Conservation (phyloP, 2,329 filamentous ascomycete species). For the Cyclaneusma minus region DNA sequence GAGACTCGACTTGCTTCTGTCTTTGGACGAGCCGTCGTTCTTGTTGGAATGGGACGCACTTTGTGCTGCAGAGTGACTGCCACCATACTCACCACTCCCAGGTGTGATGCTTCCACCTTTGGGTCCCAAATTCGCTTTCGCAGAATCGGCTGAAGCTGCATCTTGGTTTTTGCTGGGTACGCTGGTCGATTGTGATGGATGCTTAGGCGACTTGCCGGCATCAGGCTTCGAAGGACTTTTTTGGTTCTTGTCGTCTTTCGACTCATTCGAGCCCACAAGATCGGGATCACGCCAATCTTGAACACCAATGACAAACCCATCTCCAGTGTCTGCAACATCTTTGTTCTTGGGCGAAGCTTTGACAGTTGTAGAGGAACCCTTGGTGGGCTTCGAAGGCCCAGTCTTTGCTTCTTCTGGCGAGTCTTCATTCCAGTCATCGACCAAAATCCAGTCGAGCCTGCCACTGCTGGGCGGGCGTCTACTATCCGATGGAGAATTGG, state of each 20-base stretch:
- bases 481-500: constrained; percentile 27
- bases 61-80: neutral
- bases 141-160: constrained; percentile 14
- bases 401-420: too few relatives aligned
- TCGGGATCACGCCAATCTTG: constrained; percentile 79
- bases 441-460: constrained; percentile 56
- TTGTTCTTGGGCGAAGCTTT: constrained; percentile 7
- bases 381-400: constrained; percentile 7
- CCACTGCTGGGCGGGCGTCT: constrained; percentile 58
- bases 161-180: constrained; percentile 9
- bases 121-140: constrained; percentile 22
- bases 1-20: constrained; percentile 23
- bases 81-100: constrained; percentile 54
- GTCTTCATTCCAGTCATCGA: constrained; percentile 52
- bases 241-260: constrained; percentile 17
- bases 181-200: constrained; percentile 8
- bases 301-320: constrained; percentile 68
- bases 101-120: constrained; percentile 56
- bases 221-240: constrained; percentile 10
- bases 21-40: neutral
- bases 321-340: constrained; percentile 20
- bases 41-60: neutral
- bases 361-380: constrained; percentile 6
- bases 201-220: constrained; percentile 14
- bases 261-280: constrained; percentile 29